Evolutionary conservation across 2,329 filamentous ascomycete species (phyloP), one percentile per base, ranked within the genome.

Genomic region (Phyllosticta paracitricarpa): DNA sequence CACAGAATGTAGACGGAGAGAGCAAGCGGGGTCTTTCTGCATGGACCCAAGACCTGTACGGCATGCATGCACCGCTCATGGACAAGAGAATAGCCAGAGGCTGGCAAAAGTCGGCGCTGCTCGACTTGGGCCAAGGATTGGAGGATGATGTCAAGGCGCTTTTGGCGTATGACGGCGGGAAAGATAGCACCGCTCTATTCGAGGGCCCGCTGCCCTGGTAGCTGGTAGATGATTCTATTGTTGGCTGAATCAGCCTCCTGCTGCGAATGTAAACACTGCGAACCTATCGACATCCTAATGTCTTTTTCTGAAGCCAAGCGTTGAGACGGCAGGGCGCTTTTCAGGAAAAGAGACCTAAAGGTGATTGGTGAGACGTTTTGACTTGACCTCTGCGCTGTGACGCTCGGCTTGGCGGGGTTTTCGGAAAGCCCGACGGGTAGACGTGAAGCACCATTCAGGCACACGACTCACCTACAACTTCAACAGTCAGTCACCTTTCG

Each of bases 41-140:
- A 3, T 79, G 77, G 70, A 64, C 65, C 17, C 61, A 69, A 2
- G 77, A 79, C 66, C 69, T 71, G 1, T 71, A 78, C 56, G 77
- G 76, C 3, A 69, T 66, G 0, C 67, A 70, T 1, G 65, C 70
- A 25, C 62, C 69, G 0, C 64, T 79, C 28, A 63, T 64, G n/a
- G 64, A 63, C 10, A 79, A 79, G 68, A 72, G 77, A 35, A 68
- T 64, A 33, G 66, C 70, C 19, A 66, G 77, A n/a, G 73, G 75
- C 19, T 79, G 76, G 76, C 65, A 72, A 54, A 63, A 64, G 5
- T 57, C 60, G 22, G 56, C 63, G 2, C 57, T 63, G 6, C 54
- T 64, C 7, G 62, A 68, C 33, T 60, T 74, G 2, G 64, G 59
- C 7, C 59, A 67, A 1, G 68, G 66, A 3, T 51, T 73, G 17